Evolutionary conservation across 2,329 filamentous ascomycete species (phyloP).

Genomic region (Ophioceras dolichostomum): DNA sequence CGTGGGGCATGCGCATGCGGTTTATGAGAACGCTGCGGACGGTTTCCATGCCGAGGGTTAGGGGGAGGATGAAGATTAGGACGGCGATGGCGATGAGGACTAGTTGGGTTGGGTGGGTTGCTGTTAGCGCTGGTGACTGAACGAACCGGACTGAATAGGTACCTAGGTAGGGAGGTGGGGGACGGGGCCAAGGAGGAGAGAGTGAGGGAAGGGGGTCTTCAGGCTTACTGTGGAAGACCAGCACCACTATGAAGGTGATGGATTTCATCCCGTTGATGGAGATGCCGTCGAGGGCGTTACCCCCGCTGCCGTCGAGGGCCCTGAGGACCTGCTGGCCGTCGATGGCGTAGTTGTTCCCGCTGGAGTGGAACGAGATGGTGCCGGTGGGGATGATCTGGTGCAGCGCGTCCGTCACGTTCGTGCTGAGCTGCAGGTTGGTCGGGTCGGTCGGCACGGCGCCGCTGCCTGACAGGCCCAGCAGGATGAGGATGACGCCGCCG

Average conservation of each 20-base stretch:
- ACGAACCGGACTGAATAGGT: too few relatives aligned
- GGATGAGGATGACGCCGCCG: constrained; percentile 16
- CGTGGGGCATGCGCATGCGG: constrained; percentile 8
- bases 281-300: constrained; percentile 6
- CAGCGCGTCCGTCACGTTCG: constrained; percentile 5
- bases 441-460: constrained; percentile 3
- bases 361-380: constrained; percentile 12
- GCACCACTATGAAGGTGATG: constrained; percentile 9
- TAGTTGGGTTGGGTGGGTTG: too few relatives aligned
- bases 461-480: constrained; percentile 11
- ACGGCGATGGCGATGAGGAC: constrained; percentile 13
- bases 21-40: constrained; percentile 13
- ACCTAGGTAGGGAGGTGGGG: too few relatives aligned
- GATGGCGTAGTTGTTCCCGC: constrained; percentile 14
- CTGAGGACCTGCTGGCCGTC: constrained; percentile 12
- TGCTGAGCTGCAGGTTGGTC: not conserved
- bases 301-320: constrained; percentile 8
- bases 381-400: constrained; percentile 15
- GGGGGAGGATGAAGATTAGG: constrained; percentile 14
- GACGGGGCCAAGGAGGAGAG: too few relatives aligned
- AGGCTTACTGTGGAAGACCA: constrained; percentile 14
- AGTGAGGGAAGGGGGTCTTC: too few relatives aligned
- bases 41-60: constrained; percentile 15
- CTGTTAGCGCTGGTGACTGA: too few relatives aligned
- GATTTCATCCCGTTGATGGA: constrained; percentile 10